A percentile compares a stretch with the other conserved stretches of the same genome.
These are phyloP conservation scores for Geranomyces variabilis DNA, from an alignment of 192 early-diverging fungal species.

Conservation along the genomic window DNA sequence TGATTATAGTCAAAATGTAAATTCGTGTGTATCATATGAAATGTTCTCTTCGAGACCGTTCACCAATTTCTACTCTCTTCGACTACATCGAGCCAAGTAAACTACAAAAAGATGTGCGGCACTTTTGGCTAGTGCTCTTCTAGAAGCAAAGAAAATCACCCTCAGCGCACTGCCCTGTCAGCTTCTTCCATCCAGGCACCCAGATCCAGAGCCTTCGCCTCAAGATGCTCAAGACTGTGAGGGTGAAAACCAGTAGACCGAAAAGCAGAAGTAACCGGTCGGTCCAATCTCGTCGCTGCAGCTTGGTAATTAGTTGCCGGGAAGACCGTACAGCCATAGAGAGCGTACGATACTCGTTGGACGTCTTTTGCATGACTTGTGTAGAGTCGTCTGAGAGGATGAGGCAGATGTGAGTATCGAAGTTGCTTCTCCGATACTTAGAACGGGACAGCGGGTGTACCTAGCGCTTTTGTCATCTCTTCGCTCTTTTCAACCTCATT, in stretches of 20 bases:
- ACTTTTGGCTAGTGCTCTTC: neutral
- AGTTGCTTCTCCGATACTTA: too few species aligned
- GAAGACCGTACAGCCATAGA: slow-evolving; percentile 55
- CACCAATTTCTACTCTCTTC: too few species aligned
- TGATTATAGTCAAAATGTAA: too few species aligned
- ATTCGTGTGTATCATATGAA: too few species aligned
- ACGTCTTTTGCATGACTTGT: slow-evolving; percentile 50
- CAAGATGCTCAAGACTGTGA: slow-evolving; percentile 67
- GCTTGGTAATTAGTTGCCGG: slow-evolving; percentile 63
- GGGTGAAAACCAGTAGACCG: slow-evolving; percentile 62
- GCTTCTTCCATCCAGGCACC: slow-evolving; percentile 32
- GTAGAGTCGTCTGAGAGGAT: slow-evolving; percentile 58
- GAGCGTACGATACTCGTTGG: slow-evolving; percentile 61
- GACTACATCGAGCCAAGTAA: too few species aligned
- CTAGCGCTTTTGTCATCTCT: slow-evolving; percentile 47
- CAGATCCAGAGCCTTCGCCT: slow-evolving; percentile 60
- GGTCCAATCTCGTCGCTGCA: slow-evolving; percentile 70
- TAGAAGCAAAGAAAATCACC: slow-evolving; percentile 30
- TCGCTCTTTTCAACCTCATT: slow-evolving; percentile 67
- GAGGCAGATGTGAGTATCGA: neutral
- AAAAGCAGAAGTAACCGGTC: slow-evolving; percentile 64
- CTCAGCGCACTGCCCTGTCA: slow-evolving; percentile 30
- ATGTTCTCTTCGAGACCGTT: too few species aligned
- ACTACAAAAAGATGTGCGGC: too few species aligned
- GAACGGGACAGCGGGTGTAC: too few species aligned